Conservation (phyloP, 2,329 filamentous ascomycete genomes). For the Ambrosiella cleistominuta region DNA sequence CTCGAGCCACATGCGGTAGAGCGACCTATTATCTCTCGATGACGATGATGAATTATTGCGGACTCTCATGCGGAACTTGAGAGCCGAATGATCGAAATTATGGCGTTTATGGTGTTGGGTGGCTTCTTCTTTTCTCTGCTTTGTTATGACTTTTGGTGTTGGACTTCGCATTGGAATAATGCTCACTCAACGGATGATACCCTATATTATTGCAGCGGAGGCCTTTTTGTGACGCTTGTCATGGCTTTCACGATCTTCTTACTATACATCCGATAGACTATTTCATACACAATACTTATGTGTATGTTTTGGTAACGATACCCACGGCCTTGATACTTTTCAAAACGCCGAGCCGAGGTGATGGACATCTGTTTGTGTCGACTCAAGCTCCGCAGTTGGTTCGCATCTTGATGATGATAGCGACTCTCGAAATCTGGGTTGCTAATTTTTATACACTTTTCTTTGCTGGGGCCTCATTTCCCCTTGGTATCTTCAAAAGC, state of each 20-base stretch:
- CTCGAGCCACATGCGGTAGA: constrained; percentile 35
- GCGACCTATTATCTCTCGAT: neutral
- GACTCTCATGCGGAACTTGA: too few species aligned
- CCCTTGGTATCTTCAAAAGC: neutral
- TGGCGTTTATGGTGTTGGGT: neutral
- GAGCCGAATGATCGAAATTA: neutral
- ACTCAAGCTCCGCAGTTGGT: neutral
- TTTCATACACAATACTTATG: too few species aligned
- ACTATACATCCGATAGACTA: neutral
- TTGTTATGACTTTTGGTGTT: neutral
- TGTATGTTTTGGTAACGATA: neutral
- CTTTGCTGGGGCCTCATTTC: neutral
- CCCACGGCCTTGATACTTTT: neutral
- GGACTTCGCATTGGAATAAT: neutral
- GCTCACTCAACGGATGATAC: neutral
- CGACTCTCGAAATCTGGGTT: neutral
- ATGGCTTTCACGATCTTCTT: neutral
- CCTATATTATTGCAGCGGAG: neutral
- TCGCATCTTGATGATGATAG: neutral
- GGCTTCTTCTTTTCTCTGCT: neutral
- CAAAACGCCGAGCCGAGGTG: neutral
- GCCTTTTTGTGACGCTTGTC: neutral
- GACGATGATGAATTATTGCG: too few species aligned
- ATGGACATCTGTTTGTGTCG: neutral
- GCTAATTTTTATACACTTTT: neutral